Evolutionary conservation across 2,329 filamentous ascomycete species (phyloP), one percentile per base, ranked within the genome.

Genomic region (Botryotinia convoluta): DNA sequence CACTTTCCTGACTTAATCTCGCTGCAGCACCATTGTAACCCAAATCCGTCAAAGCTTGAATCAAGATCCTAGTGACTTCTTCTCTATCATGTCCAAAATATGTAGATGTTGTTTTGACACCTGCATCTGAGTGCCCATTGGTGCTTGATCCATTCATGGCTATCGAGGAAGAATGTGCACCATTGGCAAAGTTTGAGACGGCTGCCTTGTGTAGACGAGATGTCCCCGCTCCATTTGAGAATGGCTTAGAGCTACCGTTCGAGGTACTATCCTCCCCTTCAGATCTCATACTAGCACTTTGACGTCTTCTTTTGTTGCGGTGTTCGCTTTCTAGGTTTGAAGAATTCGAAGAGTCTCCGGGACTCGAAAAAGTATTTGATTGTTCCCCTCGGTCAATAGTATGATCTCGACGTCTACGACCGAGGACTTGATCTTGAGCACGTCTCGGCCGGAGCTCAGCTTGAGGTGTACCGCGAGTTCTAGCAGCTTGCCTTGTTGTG

Each of bases 81-180:
- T 97, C 94, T 81, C 94, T 90, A 80, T 96, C 90, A 81, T 98
- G 95, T 29, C 94, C 95, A 80, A 90, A 92, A 82, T 97, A 98
- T 42, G 81, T 83, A 62, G 76, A 72, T 59, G 65, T 73, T 29
- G 72, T 65, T 73, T 80, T 79, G 70, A 51, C 69, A 74, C 62
- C 69, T 39, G 69, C 51, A 39, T 39, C 65, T 12, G 74, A 75
- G 67, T 79, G 77, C 2, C 79, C 79, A 72, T 81, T 81, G 74
- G 75, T 78, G 73, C 70, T 77, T 26, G 85, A 82, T 51, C 90
- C 89, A 79, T 92, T 92, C 69, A 86, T 81, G 32, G 85, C 81
- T 73, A 82, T 81, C 72, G 82, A 80, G 20, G 84, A 74, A 77
- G 87, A 87, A 68, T 84, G 81, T 39, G 83, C 81, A 59, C 87